phyloP scores from a whole-genome alignment of 2,329 filamentous ascomycete species.

The Canariomyces notabilis region DNA sequence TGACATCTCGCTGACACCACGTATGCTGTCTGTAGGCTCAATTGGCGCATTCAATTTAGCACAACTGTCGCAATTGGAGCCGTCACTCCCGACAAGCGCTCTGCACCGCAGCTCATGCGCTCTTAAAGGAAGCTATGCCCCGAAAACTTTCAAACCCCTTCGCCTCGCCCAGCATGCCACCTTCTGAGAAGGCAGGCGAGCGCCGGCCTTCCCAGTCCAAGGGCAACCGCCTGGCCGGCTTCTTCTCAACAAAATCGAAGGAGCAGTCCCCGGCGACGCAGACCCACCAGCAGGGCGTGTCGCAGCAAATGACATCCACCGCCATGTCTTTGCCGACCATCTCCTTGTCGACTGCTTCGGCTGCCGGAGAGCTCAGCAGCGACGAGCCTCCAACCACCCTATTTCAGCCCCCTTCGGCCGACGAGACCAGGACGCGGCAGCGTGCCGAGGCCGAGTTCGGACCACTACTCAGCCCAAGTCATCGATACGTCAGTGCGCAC shows the following conservation, averaged over 20 bases:
- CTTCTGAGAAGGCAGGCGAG: constrained; percentile 47
- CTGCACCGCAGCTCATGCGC: not conserved
- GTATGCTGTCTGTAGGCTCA: constrained; percentile 11
- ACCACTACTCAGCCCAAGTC: constrained; percentile 71
- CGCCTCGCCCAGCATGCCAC: constrained; percentile 44
- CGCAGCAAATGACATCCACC: constrained; percentile 58
- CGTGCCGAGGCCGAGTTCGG: constrained; percentile 87
- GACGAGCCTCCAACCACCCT: constrained; percentile 73
- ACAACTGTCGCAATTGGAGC: constrained; percentile 6
- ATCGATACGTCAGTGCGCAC: constrained; percentile 86
- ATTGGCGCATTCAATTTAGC: constrained; percentile 13
- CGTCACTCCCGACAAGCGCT: not conserved
- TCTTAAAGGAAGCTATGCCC: constrained; percentile 48
- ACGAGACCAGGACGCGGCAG: constrained; percentile 70
- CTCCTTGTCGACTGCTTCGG: constrained; percentile 82
- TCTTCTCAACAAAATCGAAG: constrained; percentile 79
- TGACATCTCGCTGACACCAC: constrained; percentile 5
- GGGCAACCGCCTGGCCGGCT: constrained; percentile 70
- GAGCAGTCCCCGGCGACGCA: constrained; percentile 61
- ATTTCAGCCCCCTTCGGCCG: constrained; percentile 82
- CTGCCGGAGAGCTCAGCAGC: constrained; percentile 65
- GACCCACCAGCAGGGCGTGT: constrained; percentile 51
- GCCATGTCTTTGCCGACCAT: constrained; percentile 82
- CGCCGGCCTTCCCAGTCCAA: constrained; percentile 60
- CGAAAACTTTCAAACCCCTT: constrained; percentile 56